Base-by-base conservation (phyloP, 495 filamentous ascomycete species). In the Barbatosphaeria neglecta region DNA sequence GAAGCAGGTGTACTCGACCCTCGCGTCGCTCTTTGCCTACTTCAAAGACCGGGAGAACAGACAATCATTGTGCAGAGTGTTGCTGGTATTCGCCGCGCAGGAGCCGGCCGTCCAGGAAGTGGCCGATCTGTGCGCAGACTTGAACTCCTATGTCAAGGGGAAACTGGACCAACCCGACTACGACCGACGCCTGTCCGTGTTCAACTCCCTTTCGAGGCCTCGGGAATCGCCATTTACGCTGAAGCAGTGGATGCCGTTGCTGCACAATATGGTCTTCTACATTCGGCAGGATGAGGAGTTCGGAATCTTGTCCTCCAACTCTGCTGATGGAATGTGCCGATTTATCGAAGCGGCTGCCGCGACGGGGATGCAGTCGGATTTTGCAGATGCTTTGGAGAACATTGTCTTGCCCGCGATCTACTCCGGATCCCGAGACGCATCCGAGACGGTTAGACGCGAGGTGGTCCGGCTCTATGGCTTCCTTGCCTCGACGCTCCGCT, bases 191-290 rank as follows among this genome's bases (percentile, higher is more conserved):
- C 67, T 90, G 15, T 61, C 73, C 37, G 93, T 86, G 19, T 96
- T 93, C 64, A 81, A 74, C 45, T 59, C 65, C 4, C 80, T 97
- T 54, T 86, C 81, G 37, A 76, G 80, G 22, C 60, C 69, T 3
- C 56, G 66, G 42, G 65, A 70, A 28, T 51, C 49, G 1, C 66
- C 62, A 0, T 77, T 90, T 28, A 83, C 73, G 3, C 60, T 80
- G n/a, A 78, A 76, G 49, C 84, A 94, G 55, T 99, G 92, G 93
- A 74, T 77, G 47, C 90, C 93, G n/a, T 67, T 97, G 24, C 59
- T 97, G 2, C 83, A 83, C 64, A 97, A 97, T 56, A 81, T 95
- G 74, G 71, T 95, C 2, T 96, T 79, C 65, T 90, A 82, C 56
- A 81, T 95, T 53, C 83, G 78, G 54, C 83, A 93, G 55, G 80